These are phyloP conservation scores for Lepidium sativum DNA, from an alignment of 345 rosid species.

Conservation along the genomic window DNA sequence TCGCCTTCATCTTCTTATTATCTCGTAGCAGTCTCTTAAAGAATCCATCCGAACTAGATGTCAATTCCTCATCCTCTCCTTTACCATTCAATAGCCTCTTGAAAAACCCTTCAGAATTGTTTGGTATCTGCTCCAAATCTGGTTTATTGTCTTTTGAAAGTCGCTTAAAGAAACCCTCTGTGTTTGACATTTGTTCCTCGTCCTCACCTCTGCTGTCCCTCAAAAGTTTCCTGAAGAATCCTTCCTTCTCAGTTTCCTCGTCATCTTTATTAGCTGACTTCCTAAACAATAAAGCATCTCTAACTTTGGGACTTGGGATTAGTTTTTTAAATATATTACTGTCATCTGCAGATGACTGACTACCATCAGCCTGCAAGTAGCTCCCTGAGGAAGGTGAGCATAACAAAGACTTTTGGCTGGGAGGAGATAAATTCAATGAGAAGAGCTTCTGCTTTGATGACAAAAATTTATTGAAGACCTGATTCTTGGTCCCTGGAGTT, in stretches of 20 bases:
- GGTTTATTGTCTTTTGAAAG: slow-evolving; percentile 56
- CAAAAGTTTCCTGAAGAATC: slow-evolving; percentile 86
- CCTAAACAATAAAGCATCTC: slow-evolving; percentile 87
- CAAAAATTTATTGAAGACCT: slow-evolving; percentile 58
- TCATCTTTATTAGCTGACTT: slow-evolving; percentile 86
- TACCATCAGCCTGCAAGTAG: slow-evolving; percentile 52
- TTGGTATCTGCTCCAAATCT: slow-evolving; percentile 50
- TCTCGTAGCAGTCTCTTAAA: slow-evolving; percentile 67
- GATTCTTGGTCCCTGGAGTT: slow-evolving; percentile 80
- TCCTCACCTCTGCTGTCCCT: slow-evolving; percentile 71
- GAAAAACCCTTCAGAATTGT: slow-evolving; percentile 62
- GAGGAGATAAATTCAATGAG: slow-evolving; percentile 72
- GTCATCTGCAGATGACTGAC: slow-evolving; percentile 58
- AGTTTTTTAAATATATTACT: slow-evolving; percentile 78
- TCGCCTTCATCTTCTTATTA: slow-evolving; percentile 61
- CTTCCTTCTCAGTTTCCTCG: slow-evolving; percentile 79
- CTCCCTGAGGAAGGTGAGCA: slow-evolving; percentile 56
- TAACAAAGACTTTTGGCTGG: slow-evolving; percentile 50
- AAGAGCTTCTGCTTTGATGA: slow-evolving; percentile 83
- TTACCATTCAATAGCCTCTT: slow-evolving; percentile 49
- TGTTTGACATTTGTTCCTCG: slow-evolving; percentile 55
- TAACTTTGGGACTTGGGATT: slow-evolving; percentile 84
- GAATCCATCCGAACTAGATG: slow-evolving; percentile 56
- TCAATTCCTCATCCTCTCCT: slow-evolving; percentile 54
- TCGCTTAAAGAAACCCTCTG: slow-evolving; percentile 73